These are phyloP conservation scores for Suhomyces terraborum DNA, from an alignment of 1,139 yeast genomes.

Conservation along the genomic window DNA sequence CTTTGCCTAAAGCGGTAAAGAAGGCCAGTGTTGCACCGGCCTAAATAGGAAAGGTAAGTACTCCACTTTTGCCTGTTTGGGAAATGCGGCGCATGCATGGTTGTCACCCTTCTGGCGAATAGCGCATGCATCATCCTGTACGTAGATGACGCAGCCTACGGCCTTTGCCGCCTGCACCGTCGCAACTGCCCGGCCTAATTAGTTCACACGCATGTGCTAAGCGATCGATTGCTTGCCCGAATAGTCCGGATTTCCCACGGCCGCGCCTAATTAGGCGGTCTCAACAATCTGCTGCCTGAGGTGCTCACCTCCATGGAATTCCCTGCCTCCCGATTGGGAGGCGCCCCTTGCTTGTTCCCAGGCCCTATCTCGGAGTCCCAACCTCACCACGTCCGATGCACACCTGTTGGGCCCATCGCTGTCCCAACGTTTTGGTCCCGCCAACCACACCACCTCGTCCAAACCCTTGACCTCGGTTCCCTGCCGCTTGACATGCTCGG, in stretches of 20 bases:
- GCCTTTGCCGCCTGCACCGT: constrained; percentile 10
- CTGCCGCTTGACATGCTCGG: no score
- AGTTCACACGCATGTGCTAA: constrained; percentile 14
- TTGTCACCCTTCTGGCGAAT: no score
- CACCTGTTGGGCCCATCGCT: no score
- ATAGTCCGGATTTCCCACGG: constrained; percentile 6
- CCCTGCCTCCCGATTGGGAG: no score
- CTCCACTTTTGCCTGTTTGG: constrained; percentile 31
- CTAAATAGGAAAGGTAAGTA: constrained; percentile 21
- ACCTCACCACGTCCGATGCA: no score
- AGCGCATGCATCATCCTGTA: constrained; percentile 1
- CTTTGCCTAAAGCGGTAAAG: constrained; percentile 26
- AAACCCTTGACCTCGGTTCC: no score
- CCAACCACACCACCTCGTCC: no score
- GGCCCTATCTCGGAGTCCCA: constrained; percentile 1
- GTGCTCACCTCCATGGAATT: no score
- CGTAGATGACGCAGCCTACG: background rate
- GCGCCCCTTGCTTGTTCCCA: no score
- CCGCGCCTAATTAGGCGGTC: constrained; percentile 11
- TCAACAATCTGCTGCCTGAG: constrained; percentile 4
- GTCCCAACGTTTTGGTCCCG: no score
- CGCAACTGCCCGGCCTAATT: constrained; percentile 9
- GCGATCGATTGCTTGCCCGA: constrained; percentile 13
- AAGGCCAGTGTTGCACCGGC: constrained; percentile 17
- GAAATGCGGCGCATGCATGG: no score